These are phyloP conservation scores for Candida glaebosa DNA, from an alignment of 805 yeast genomes.

Conservation along the genomic window DNA sequence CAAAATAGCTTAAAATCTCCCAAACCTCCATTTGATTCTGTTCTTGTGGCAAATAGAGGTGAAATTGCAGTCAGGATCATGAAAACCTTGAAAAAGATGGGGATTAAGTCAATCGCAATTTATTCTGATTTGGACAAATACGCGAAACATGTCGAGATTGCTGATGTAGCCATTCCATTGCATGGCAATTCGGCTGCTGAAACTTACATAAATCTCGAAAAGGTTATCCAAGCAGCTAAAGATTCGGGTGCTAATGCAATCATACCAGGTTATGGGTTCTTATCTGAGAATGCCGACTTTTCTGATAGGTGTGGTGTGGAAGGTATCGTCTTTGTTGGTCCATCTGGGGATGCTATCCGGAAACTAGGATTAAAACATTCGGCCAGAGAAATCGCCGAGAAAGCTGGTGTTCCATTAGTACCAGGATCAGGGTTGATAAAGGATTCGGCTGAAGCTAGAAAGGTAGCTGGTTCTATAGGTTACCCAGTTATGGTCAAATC, in stretches of 20 bases:
- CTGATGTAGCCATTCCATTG: conserved; percentile 79
- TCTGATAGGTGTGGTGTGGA: conserved; percentile 82
- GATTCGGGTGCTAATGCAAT: conserved; percentile 87
- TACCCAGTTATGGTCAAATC: conserved; percentile 96
- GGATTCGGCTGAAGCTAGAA: conserved; percentile 68
- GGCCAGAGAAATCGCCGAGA: conserved; percentile 88
- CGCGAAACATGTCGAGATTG: conserved; percentile 78
- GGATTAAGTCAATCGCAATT: conserved; percentile 78
- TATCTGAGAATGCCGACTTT: conserved; percentile 94
- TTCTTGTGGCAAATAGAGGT: conserved; percentile 95
- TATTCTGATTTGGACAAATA: conserved; percentile 89
- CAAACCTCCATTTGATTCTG: conserved; percentile 68
- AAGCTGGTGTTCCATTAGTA: conserved; percentile 92
- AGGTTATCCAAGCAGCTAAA: conserved; percentile 83
- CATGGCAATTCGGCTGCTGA: conserved; percentile 85
- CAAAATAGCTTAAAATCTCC: conserved; percentile 30
- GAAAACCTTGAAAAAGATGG: conserved; percentile 76
- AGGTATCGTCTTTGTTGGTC: conserved; percentile 94
- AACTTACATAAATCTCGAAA: conserved; percentile 82
- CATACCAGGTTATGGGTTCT: conserved; percentile 95
- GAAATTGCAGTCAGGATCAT: conserved; percentile 96
- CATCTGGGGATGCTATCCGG: conserved; percentile 89
- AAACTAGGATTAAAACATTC: conserved; percentile 92
- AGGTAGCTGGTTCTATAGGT: conserved; percentile 67
- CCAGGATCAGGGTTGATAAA: conserved; percentile 92